phyloP scores from a whole-genome alignment of 2,329 filamentous ascomycete species.

The Aspergillus jensenii region DNA sequence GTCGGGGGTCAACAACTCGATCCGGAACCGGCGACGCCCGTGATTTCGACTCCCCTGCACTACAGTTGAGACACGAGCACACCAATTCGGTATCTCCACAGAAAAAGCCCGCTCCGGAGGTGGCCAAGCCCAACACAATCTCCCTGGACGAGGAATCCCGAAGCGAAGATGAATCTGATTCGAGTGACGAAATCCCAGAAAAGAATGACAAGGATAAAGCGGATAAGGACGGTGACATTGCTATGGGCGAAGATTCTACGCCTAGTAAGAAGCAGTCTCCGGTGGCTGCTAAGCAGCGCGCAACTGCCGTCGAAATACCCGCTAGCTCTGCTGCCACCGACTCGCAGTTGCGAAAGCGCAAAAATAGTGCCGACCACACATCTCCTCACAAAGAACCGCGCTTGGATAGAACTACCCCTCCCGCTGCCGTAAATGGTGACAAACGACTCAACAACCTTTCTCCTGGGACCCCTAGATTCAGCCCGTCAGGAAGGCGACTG shows the following conservation, averaged over 20 bases:
- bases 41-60: constrained; percentile 2
- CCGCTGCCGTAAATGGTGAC: not conserved
- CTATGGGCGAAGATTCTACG: constrained; percentile 15
- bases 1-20: not conserved
- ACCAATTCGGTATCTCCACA: constrained; percentile 1
- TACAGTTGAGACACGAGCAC: constrained; percentile 2
- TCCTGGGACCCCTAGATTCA: constrained; percentile 10
- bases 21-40: not conserved
- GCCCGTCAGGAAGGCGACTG: constrained; percentile 15
- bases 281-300: not conserved
- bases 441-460: not conserved
- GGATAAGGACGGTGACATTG: constrained; percentile 17
- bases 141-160: not conserved
- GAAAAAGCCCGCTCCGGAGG: not conserved
- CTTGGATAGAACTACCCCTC: constrained; percentile 14
- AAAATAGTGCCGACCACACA: constrained; percentile 21
- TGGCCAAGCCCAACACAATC: not conserved
- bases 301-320: not conserved
- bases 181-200: not conserved
- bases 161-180: not conserved
- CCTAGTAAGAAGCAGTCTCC: not conserved
- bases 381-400: constrained; percentile 27
- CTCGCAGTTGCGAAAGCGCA: constrained; percentile 25
- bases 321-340: not conserved
- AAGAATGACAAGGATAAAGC: not conserved